Base-by-base conservation (phyloP, 2,329 filamentous ascomycete species). In the Hypoxylon sp. region DNA sequence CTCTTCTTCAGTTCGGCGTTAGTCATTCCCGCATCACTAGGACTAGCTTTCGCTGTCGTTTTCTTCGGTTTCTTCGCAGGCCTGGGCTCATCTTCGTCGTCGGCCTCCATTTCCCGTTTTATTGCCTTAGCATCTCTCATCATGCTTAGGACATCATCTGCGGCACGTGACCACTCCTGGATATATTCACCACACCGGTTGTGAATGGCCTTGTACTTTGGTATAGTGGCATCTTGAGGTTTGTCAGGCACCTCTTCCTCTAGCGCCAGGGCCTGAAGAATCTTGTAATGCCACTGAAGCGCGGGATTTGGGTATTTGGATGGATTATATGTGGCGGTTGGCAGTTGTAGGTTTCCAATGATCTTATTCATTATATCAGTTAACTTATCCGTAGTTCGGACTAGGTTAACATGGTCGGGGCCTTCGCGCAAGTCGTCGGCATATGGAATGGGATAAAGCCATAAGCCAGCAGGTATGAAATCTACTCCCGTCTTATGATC, bases 211-310 rank as follows among this genome's bases (percentile, higher is more conserved):
- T 88, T 91, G 80, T 91, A 94, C 74, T 92, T 93, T 1, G 96
- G 96, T 13, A 93, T 78, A 0, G 96, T 98, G 71, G 92, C 90
- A 77, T 99, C 96, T 13, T 88, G 84, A 1, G 81, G 81, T 54
- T 91, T 87, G 19, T 92, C 91, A 0, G 94, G 94, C 1, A 97
- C 82, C 72, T 98, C 94, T 78, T 99, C 96, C 37, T 97, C 94
- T 0, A 99, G 85, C 0, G 96, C 96, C 63, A 98, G 86, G 5
- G 93, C 92, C 80, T 99, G 96, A 0, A 99, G 83, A 50, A 99
- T 97, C 69, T 90, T 91, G 84, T 98, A 99, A 82, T 98, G 96
- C 94, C 95, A 99, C 81, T 99, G 96, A 24, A 99, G 84, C 8
- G 92, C 88, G 9, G 94, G 94, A 69, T 99, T 99, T 0, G 96